Evolutionary conservation across 768 basidiomycete genomes (phyloP).

Genomic region (Tubosaeta sp.): DNA sequence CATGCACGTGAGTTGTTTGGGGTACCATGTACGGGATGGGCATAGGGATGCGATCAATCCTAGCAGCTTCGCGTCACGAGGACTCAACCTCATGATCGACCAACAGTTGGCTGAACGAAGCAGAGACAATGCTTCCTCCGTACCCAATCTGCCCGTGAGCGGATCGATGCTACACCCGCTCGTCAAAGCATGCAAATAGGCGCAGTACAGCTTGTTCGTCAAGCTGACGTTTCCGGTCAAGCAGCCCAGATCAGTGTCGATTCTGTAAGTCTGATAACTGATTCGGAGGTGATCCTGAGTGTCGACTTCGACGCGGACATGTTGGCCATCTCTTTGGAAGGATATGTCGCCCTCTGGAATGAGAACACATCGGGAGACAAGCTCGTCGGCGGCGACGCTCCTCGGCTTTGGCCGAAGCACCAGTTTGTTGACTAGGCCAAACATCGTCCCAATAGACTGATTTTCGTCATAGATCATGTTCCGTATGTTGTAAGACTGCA

Average conservation of each 20-base stretch:
- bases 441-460: constrained; percentile 42
- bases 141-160: constrained; percentile 38
- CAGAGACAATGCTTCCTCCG: constrained; percentile 38
- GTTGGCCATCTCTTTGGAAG: constrained; percentile 6
- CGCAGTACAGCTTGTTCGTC: constrained; percentile 31
- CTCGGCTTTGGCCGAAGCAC: constrained; percentile 33
- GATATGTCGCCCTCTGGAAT: constrained; percentile 36
- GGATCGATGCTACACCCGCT: constrained; percentile 40
- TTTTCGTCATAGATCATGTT: constrained; percentile 39
- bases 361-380: constrained; percentile 28
- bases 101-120: constrained; percentile 34
- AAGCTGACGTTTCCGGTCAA: constrained; percentile 23
- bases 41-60: constrained; percentile 29
- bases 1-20: constrained; percentile 25
- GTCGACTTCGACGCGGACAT: constrained; percentile 16
- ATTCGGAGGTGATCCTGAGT: neutral
- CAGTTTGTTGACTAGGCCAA: constrained; percentile 39
- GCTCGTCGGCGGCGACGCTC: neutral
- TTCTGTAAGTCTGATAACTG: constrained; percentile 23
- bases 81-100: constrained; percentile 36
- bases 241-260: constrained; percentile 30
- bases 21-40: constrained; percentile 36
- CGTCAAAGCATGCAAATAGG: constrained; percentile 44
- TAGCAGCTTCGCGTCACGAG: constrained; percentile 28
- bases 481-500: constrained; percentile 40